These are phyloP conservation scores for Globisporangium recalcitrans DNA, from an alignment of 352 stramenopile species.

Conservation along the genomic window DNA sequence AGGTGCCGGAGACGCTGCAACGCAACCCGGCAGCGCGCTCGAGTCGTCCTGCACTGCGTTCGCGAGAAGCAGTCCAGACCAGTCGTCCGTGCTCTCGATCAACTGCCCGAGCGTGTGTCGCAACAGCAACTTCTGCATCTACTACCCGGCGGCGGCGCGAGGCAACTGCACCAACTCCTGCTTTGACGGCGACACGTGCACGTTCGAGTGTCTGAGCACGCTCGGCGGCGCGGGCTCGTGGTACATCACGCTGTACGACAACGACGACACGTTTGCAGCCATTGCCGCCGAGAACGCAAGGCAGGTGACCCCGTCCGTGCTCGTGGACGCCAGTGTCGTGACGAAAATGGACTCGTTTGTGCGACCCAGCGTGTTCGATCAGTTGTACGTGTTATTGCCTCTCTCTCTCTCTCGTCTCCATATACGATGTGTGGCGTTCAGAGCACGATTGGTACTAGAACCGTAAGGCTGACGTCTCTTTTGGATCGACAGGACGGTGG, in stretches of 20 bases:
- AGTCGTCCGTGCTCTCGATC: neutral
- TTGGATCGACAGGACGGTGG: neutral
- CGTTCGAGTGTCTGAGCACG: slow-evolving; percentile 1
- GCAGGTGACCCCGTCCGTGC: neutral
- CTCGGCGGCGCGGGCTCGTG: neutral
- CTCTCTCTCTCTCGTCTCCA: too few species aligned
- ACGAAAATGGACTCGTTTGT: slow-evolving; percentile 1
- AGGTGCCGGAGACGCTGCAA: neutral
- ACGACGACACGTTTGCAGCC: neutral
- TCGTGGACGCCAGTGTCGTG: slow-evolving; percentile 4
- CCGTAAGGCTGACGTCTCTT: neutral
- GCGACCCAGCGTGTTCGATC: neutral
- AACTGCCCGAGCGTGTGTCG: slow-evolving; percentile 4
- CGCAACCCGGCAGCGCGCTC: neutral
- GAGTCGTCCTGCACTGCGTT: neutral
- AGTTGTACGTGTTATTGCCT: neutral
- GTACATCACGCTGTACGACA: slow-evolving; percentile 9
- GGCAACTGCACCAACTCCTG: slow-evolving; percentile 6
- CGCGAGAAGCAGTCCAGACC: neutral
- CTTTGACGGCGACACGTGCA: slow-evolving; percentile 7
- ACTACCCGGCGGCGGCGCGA: neutral
- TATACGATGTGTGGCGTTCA: too few species aligned
- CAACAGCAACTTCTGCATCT: slow-evolving; percentile 1
- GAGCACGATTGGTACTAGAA: neutral
- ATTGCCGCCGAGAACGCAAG: neutral